Evolutionary conservation across 768 basidiomycete species (phyloP), one percentile per base, ranked within the genome.

Genomic region (Rhodosporidiobolus sp.): DNA sequence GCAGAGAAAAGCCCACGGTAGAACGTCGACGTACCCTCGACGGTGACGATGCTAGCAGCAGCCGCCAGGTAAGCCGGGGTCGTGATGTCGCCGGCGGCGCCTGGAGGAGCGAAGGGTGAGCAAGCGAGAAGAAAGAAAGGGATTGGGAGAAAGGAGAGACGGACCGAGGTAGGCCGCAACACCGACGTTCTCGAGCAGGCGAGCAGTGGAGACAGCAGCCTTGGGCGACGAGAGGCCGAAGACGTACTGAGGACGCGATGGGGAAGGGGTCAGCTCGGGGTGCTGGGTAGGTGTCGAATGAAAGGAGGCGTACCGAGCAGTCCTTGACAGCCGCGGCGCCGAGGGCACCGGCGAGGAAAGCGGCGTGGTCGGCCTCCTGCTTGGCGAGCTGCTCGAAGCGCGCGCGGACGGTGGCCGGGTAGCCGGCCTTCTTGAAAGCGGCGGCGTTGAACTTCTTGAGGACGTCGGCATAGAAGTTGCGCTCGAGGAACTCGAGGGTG

Each of bases 131-230:
- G 14, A 14, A 43, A 14, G 38, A 14, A 43, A 7, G 48, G 7
- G 65, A n/a, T 52, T 67, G 59, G 22, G 57, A 9, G 54, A 10
- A 55, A 32, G 24, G 7, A 32, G 38, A 43, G 38, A 32, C 30
- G n/a, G 6, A 46, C 57, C 66, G 58, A 67, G 58, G 65, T 66
- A 59, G 17, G 57, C 65, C 8, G 55, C 30, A 26, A 56, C 49
- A 26, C 57, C 70, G 55, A 72, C 65, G 52, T 66, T 66, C 65
- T 71, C 70, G 60, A 71, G 65, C 48, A 71, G 64, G 35, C 65
- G 64, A 22, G 69, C 63, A 28, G 67, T 69, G 16, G 60, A 54
- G 54, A 69, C 54, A 48, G 30, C 67, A 53, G 55, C 46, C 59
- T 68, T 62, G 59, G 32, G n/a, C 12, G 52, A 46, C n/a, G 69